Conservation (phyloP, 2,329 filamentous ascomycete genomes). For the Falciphora oryzae region DNA sequence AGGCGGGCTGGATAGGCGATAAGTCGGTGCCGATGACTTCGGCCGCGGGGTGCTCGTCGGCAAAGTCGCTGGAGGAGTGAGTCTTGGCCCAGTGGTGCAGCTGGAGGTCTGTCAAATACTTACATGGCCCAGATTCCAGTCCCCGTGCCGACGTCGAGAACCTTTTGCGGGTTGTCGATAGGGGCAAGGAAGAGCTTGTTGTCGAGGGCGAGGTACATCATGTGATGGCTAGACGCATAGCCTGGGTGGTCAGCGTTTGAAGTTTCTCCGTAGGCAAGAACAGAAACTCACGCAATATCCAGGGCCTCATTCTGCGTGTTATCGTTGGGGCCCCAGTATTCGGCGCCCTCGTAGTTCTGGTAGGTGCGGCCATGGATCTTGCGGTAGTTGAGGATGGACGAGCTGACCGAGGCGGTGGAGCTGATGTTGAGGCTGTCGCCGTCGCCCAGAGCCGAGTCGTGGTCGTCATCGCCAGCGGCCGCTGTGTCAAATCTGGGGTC, state of each 20-base stretch:
- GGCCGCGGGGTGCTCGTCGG: conserved; percentile 31
- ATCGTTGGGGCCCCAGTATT: conserved; percentile 28
- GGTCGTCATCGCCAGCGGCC: conserved; percentile 3
- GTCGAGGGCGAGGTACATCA: conserved; percentile 11
- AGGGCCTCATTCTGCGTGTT: conserved; percentile 24
- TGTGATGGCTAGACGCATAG: too few relatives aligned
- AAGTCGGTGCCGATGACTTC: conserved; percentile 42
- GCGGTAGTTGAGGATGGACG: conserved; percentile 25
- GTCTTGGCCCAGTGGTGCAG: conserved; percentile 19
- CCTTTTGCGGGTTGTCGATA: conserved; percentile 14
- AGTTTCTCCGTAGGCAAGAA: too few relatives aligned
- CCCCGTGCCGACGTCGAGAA: conserved; percentile 19
- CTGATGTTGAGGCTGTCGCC: conserved; percentile 6
- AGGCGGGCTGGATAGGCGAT: conserved; percentile 43
- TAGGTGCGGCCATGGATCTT: conserved; percentile 26
- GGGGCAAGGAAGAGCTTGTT: conserved; percentile 17
- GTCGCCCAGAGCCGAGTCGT: conserved; percentile 11
- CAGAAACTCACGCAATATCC: conserved; percentile 21
- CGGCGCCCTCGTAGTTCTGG: conserved; percentile 22
- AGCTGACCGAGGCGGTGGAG: conserved; percentile 25
- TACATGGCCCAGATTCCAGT: conserved; percentile 21
- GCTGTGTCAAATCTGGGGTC: not conserved
- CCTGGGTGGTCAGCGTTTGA: too few relatives aligned
- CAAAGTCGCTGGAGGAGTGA: conserved; percentile 30
- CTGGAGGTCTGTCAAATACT: not conserved